phyloP scores from a whole-genome alignment of 805 yeast genomes.

The Lachancea dasiensis region DNA sequence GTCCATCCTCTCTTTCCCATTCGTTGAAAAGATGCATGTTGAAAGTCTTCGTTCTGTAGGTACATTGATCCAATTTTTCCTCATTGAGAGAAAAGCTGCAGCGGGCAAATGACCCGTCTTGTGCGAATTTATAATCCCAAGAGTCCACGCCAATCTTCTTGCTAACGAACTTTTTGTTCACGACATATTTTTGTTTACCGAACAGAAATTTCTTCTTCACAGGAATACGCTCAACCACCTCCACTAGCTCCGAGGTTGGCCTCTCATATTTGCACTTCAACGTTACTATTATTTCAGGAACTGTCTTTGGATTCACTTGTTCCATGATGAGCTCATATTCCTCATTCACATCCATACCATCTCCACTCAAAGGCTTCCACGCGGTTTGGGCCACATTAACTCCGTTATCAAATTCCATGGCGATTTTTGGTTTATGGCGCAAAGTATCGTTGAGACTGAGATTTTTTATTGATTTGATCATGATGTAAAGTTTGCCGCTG shows the following conservation, averaged over 20 bases:
- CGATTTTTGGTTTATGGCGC: constrained; percentile 43
- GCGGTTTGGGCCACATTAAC: constrained; percentile 70
- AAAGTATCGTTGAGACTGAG: constrained; percentile 43
- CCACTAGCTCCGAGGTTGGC: constrained; percentile 44
- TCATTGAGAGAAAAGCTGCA: constrained; percentile 46
- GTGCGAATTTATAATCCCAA: constrained; percentile 62
- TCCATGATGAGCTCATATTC: constrained; percentile 65
- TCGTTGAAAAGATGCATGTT: constrained; percentile 46
- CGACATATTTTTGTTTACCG: constrained; percentile 33
- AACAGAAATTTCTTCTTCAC: constrained; percentile 32
- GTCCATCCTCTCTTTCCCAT: constrained; percentile 47
- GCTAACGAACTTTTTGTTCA: constrained; percentile 43
- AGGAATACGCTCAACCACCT: constrained; percentile 53
- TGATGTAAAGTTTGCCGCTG: constrained; percentile 48
- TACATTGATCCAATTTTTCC: constrained; percentile 13
- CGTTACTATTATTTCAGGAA: constrained; percentile 52
- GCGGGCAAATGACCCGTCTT: constrained; percentile 86
- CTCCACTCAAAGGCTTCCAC: constrained; percentile 31
- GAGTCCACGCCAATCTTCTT: constrained; percentile 45
- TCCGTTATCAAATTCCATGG: constrained; percentile 66
- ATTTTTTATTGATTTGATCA: constrained; percentile 42
- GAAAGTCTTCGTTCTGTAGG: constrained; percentile 12
- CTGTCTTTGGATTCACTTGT: constrained; percentile 33
- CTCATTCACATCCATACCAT: constrained; percentile 43
- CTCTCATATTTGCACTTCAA: constrained; percentile 56